Evolutionary conservation across 2,329 filamentous ascomycete genomes (phyloP), one percentile per base, ranked within the genome.

Genomic region (Anthostomella pinea): DNA sequence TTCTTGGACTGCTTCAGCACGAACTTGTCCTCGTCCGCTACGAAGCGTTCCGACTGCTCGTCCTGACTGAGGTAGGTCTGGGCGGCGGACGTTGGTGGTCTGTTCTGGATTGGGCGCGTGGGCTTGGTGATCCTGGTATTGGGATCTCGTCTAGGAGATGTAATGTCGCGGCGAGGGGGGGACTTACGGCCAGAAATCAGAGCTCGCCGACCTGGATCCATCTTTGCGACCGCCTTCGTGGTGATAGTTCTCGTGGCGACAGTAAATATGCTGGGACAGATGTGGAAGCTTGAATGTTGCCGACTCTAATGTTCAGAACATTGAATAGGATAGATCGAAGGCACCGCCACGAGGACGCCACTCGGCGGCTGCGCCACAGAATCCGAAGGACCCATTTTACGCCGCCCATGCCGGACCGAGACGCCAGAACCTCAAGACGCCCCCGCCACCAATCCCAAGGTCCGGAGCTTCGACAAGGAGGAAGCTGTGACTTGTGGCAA

Each of bases 1-100:
- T 94, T 97, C 73, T 97, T 98, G 30, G 91, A 85, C 66, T 98
- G 93, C 64, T 89, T 90, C 56, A 98, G 70, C 38, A 97, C 93
- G 57, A 98, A 98, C 48, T 85, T 83, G 68, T 98, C 93, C 63
- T 98, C 93, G 53, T 95, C 87, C 34, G 91, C 87, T 14, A 97
- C 87, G 73, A 93, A 98, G 57, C 84, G 77, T 17, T 81, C 74
- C 48, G 82, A 85, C 57, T 88, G 83, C 57, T 90, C 83, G 53
- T 89, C 85, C 58, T 88, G 79, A 39, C 83, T 84, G 43, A 87
- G 65, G 51, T 73, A 77, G 35, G 58, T 63, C 18, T 54, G 44
- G n/a, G 62, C 52, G 22, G 54, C 46, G 33, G 58, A 54, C 52
- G 51, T 35, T 45, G 45, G 43, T 39, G 48, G 51, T 46, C 55